phyloP scores from a whole-genome alignment of 371 early-diverging fungal genomes.

The Mortierella sp. region DNA sequence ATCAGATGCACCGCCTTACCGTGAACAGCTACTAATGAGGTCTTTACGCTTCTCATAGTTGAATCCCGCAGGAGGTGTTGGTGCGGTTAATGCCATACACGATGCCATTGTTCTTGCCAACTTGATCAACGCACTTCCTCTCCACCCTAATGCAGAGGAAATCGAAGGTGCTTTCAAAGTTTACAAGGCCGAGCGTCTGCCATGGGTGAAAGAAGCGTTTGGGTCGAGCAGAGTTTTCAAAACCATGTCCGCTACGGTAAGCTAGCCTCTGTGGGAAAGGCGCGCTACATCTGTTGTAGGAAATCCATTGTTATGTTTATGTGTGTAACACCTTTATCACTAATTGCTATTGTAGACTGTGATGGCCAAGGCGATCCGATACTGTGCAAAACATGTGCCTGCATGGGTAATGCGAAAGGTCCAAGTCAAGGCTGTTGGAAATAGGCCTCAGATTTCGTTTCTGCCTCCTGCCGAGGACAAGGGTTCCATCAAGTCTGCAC shows the following conservation, averaged over 20 bases:
- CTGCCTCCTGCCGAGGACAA: conserved; percentile 5
- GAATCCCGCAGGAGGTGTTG: conserved; percentile 11
- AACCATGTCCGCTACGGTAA: neutral
- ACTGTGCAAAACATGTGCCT: conserved; percentile 15
- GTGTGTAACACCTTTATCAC: neutral
- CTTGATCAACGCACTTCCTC: neutral
- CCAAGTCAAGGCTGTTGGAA: conserved; percentile 7
- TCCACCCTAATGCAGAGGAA: neutral
- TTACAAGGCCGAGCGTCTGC: conserved; percentile 18
- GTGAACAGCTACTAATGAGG: too few species aligned
- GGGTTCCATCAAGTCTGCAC: conserved; percentile 15
- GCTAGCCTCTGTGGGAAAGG: neutral
- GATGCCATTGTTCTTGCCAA: conserved; percentile 22
- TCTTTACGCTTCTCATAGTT: neutral
- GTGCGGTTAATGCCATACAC: conserved; percentile 18
- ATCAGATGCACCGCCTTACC: neutral
- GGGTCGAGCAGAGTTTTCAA: neutral
- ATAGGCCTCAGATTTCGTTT: conserved; percentile 17
- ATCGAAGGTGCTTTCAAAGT: conserved; percentile 6
- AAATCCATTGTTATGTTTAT: neutral
- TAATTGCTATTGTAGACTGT: conserved; percentile 1
- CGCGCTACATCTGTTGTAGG: neutral
- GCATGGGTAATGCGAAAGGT: conserved; percentile 12
- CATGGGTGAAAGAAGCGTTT: conserved; percentile 10
- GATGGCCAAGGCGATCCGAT: conserved; percentile 11